phyloP scores from a whole-genome alignment of 208 protist genomes.

The Trypanosoma brucei region DNA sequence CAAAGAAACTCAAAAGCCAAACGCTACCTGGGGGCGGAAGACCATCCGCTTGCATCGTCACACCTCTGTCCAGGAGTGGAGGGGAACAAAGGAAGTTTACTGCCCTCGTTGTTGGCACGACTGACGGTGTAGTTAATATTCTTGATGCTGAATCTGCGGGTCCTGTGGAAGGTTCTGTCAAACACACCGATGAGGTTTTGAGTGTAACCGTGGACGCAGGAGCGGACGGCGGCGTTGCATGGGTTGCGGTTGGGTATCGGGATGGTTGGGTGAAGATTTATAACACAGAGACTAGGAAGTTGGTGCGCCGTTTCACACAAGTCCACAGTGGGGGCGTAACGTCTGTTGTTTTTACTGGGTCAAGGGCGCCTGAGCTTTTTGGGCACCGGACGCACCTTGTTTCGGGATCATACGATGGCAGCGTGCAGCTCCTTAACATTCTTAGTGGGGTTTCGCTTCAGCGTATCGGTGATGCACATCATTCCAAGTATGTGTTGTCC shows the following conservation, averaged over 20 bases:
- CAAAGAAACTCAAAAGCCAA: constrained; percentile 26
- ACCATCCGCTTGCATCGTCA: constrained; percentile 27
- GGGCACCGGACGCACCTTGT: constrained; percentile 55
- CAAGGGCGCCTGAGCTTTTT: constrained; percentile 21
- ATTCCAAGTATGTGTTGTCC: constrained; percentile 52
- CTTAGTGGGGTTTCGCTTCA: constrained; percentile 29
- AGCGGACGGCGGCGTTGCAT: constrained; percentile 19
- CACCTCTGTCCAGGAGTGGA: constrained; percentile 2
- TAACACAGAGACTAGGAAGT: constrained; percentile 51
- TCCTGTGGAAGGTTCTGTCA: constrained; percentile 28
- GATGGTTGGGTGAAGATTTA: constrained; percentile 82
- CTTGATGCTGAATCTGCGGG: constrained; percentile 24
- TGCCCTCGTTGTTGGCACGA: constrained; percentile 48
- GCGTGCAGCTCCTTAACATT: constrained; percentile 57
- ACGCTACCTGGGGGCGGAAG: constrained; percentile 26
- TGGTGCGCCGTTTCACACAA: constrained; percentile 65
- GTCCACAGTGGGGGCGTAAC: constrained; percentile 66
- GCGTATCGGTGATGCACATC: constrained; percentile 43
- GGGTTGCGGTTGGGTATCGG: constrained; percentile 76
- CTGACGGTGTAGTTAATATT: constrained; percentile 62
- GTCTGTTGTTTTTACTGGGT: constrained; percentile 51
- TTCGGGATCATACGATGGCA: constrained; percentile 64
- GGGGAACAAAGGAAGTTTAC: neutral
- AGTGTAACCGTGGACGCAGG: constrained; percentile 27
- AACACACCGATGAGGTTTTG: constrained; percentile 54